Evolutionary conservation across 257 asterid genomes (phyloP), one percentile per base, ranked within the genome.

Genomic region (Fraxinus americana): DNA sequence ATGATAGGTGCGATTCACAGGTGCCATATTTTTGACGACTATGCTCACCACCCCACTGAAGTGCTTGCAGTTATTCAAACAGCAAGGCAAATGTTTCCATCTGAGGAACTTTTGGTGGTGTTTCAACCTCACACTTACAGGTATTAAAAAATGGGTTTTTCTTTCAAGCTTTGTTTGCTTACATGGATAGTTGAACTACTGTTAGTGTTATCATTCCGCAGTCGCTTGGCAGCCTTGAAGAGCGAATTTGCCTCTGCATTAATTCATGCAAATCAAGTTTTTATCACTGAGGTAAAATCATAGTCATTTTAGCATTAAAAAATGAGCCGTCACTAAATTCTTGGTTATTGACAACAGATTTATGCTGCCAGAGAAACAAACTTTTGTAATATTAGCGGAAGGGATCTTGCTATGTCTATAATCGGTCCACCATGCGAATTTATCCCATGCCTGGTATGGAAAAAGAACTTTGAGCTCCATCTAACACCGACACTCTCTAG

Each of bases 81-180:
- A 57, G 81, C 86, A 74, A 75, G 80, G 63, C 84, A 74, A 59
- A 83, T 74, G 72, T 81, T 83, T 41, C 87, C 89, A 48, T 68
- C n/a, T 8, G 75, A 84, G 59, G 77, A 82, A 63, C 75, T 84
- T 74, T 54, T 84, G 79, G 85, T 77, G 30, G 79, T 86, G 76
- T 84, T 84, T 75, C 88, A 86, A 78, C 86, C 90, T 72, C 85
- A 82, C 70, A 82, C 88, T 36, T 83, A 81, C 83, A 84, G 90
- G 86, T 83, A 10, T 67, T 17, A 36, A 29, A 19, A 32, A 30
- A 9, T 7, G 35, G 43, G 11, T n/a, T 75, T 25, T 29, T 75
- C 73, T 27, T 66, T 21, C 69, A 2, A 70, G n/a, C 52, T 19
- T 66, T 19, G n/a, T 41, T 52, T 45, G 41, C 35, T 48, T 14